phyloP scores from a whole-genome alignment of 164 flowering plant species.

The Tetracentron sinense region DNA sequence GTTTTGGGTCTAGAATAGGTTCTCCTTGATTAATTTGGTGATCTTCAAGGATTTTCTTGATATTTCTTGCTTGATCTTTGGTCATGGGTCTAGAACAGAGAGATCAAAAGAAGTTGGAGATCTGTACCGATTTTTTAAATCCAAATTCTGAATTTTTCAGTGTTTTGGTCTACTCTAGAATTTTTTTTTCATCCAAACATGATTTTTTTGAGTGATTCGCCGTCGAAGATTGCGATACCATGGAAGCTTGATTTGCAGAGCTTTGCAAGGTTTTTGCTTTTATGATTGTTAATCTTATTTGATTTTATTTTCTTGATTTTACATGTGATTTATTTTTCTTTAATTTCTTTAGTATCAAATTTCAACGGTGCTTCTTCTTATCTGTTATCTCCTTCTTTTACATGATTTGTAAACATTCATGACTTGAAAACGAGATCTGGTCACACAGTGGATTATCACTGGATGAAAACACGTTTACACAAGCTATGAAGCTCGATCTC shows the following conservation, averaged over 20 bases:
- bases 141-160: background rate
- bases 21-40: no score
- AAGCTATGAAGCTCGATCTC: constrained; percentile 51
- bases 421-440: constrained; percentile 9
- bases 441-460: constrained; percentile 46
- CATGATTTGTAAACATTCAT: background rate
- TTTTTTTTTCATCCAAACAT: background rate
- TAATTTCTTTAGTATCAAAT: no score
- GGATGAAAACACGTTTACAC: constrained; percentile 36
- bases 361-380: no score
- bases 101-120: constrained; percentile 1
- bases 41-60: constrained; percentile 9
- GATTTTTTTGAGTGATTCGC: constrained; percentile 12
- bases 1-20: no score
- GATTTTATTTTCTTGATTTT: no score
- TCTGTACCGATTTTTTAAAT: background rate
- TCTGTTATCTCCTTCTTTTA: background rate
- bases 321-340: background rate
- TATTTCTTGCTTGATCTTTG: background rate
- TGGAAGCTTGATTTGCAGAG: constrained; percentile 39
- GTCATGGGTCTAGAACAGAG: constrained; percentile 5
- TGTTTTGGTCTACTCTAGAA: background rate
- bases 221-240: constrained; percentile 9
- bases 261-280: constrained; percentile 58
- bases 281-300: background rate